phyloP scores from a whole-genome alignment of 73 alveolate species.

The Paramecium tetraurelia region DNA sequence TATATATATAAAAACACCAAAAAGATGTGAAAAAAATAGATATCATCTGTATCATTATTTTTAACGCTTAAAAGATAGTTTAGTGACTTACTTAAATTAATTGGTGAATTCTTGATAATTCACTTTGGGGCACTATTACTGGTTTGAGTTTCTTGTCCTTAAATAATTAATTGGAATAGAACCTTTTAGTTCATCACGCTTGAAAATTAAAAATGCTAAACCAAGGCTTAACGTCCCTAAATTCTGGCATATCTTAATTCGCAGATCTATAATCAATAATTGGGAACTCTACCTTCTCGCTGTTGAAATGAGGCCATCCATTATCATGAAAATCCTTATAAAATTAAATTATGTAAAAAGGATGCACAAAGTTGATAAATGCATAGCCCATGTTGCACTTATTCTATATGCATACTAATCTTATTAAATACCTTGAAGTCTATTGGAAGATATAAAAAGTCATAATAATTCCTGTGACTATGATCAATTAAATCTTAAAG shows the following conservation, averaged over 20 bases:
- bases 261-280: slow-evolving; percentile 61
- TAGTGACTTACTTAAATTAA: neutral
- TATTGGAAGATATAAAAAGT: slow-evolving; percentile 75
- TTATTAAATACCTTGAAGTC: slow-evolving; percentile 68
- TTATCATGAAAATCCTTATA: slow-evolving; percentile 87
- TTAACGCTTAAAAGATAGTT: neutral
- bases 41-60: slow-evolving; percentile 9
- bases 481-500: slow-evolving; percentile 82
- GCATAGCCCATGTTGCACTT: slow-evolving; percentile 97
- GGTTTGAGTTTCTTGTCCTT: slow-evolving; percentile 60
- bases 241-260: slow-evolving; percentile 81
- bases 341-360: slow-evolving; percentile 76
- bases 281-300: slow-evolving; percentile 57
- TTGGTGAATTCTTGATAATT: slow-evolving; percentile 15
- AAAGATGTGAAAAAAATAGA: neutral
- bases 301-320: slow-evolving; percentile 84
- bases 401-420: slow-evolving; percentile 54
- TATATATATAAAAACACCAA: neutral
- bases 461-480: slow-evolving; percentile 76
- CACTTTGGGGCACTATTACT: slow-evolving; percentile 56
- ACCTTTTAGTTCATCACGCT: slow-evolving; percentile 66
- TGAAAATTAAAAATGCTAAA: slow-evolving; percentile 56
- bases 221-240: slow-evolving; percentile 71
- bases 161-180: neutral
- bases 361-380: slow-evolving; percentile 92